These are phyloP conservation scores for Mixia osmundae DNA, from an alignment of 1,284 basidiomycete species.

Conservation along the genomic window DNA sequence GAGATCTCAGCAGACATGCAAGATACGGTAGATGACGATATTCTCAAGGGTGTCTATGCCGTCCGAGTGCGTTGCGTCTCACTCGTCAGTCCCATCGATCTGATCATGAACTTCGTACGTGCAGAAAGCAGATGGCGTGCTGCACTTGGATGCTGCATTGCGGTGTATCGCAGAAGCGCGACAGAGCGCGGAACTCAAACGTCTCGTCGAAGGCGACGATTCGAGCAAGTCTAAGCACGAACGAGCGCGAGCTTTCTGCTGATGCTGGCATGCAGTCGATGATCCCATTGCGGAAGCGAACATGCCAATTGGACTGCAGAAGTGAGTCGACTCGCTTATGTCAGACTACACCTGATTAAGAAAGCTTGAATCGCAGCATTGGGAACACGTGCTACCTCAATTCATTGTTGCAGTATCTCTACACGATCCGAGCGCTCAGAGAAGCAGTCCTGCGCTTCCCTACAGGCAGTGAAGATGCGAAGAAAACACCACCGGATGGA, in stretches of 20 bases:
- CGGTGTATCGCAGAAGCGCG: conserved; percentile 33
- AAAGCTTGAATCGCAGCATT: conserved; percentile 66
- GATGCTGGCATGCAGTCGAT: background rate
- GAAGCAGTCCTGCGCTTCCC: conserved; percentile 40
- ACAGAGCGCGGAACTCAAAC: conserved; percentile 42
- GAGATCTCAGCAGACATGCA: conserved; percentile 45
- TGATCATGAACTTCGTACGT: conserved; percentile 37
- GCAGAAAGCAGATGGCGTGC: conserved; percentile 15
- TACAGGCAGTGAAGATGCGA: conserved; percentile 30
- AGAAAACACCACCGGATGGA: conserved; percentile 25
- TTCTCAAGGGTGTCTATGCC: conserved; percentile 47
- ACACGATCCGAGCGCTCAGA: conserved; percentile 70
- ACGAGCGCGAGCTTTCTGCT: background rate
- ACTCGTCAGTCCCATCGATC: conserved; percentile 4
- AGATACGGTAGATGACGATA: no score
- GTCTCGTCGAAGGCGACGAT: conserved; percentile 40
- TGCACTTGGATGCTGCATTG: conserved; percentile 22
- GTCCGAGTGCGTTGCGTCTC: background rate
- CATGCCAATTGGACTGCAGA: conserved; percentile 13
- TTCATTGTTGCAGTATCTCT: conserved; percentile 64
- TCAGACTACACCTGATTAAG: conserved; percentile 43
- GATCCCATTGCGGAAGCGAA: conserved; percentile 1
- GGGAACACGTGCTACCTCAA: conserved; percentile 87
- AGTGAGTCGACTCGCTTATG: conserved; percentile 1
- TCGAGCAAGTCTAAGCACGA: conserved; percentile 30